A percentile compares a stretch with the other conserved stretches of the same genome.
Evolutionary conservation across 805 yeast genomes (phyloP).

Genomic region (Metschnikowia proteae): DNA sequence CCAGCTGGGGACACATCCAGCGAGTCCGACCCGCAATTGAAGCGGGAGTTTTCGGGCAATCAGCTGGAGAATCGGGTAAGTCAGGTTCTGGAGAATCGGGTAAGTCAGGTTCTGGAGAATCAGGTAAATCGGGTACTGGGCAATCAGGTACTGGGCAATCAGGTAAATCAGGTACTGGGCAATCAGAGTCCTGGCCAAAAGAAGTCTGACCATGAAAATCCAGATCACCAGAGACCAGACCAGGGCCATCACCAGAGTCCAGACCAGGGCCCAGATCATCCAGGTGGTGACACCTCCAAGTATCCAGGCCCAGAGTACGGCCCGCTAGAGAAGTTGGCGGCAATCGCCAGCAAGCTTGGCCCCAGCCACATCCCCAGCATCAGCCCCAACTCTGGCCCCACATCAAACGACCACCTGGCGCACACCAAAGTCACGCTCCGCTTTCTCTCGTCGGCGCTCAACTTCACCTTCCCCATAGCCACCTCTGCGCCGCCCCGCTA

Average conservation of each 20-base stretch:
- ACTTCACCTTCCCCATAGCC: constrained; percentile 60
- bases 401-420: neutral
- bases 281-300: neutral
- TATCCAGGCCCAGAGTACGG: neutral
- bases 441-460: constrained; percentile 52
- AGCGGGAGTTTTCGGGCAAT: neutral
- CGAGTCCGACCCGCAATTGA: neutral
- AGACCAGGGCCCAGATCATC: too few species aligned
- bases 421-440: constrained; percentile 34
- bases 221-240: too few species aligned
- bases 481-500: constrained; percentile 79
- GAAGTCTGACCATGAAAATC: too few species aligned
- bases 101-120: neutral
- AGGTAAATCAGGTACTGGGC: too few species aligned
- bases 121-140: too few species aligned
- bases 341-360: constrained; percentile 2
- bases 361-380: neutral
- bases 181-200: too few species aligned
- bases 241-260: neutral
- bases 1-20: too few species aligned
- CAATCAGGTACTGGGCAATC: too few species aligned
- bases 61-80: neutral
- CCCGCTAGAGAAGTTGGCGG: constrained; percentile 1
- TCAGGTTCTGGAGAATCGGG: too few species aligned
- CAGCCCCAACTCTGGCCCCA: neutral